A percentile compares a stretch with the other conserved stretches of the same genome.
phyloP scores from a whole-genome alignment of 2,329 filamentous ascomycete species.

The Trichoderma atrobrunneum region DNA sequence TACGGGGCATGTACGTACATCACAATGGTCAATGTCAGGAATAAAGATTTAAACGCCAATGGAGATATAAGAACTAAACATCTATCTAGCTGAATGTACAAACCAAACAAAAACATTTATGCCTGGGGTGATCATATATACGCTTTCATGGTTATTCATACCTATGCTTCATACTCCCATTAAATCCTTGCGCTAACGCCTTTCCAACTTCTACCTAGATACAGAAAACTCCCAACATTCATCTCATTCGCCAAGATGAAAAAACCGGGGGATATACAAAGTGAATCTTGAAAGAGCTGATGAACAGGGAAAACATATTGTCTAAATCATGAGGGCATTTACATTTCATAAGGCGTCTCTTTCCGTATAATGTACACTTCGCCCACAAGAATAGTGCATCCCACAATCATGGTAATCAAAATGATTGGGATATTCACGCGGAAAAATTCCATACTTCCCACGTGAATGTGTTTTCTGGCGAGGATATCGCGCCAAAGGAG shows the following conservation, averaged over 20 bases:
- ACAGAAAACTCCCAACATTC: neutral
- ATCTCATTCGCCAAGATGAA: neutral
- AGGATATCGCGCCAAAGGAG: slow-evolving; percentile 72
- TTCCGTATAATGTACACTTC: slow-evolving; percentile 57
- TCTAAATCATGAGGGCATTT: neutral
- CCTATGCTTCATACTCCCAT: neutral
- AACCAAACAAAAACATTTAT: neutral
- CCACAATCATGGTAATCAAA: slow-evolving; percentile 63
- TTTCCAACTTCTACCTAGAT: neutral
- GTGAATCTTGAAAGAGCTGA: neutral
- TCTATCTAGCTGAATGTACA: neutral
- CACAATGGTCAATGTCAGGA: neutral
- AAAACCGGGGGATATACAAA: fast-evolving
- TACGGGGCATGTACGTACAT: neutral
- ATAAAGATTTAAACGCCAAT: neutral
- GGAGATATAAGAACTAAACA: neutral
- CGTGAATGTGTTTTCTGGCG: slow-evolving; percentile 63
- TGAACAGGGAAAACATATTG: neutral
- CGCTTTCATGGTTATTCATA: neutral
- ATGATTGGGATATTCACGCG: slow-evolving; percentile 70
- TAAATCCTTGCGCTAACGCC: neutral
- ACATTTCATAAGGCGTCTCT: slow-evolving; percentile 13
- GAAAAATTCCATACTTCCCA: slow-evolving; percentile 63
- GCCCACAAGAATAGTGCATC: slow-evolving; percentile 58
- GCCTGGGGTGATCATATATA: neutral